Conservation (phyloP, 805 yeast genomes). For the Pichia heedii region DNA sequence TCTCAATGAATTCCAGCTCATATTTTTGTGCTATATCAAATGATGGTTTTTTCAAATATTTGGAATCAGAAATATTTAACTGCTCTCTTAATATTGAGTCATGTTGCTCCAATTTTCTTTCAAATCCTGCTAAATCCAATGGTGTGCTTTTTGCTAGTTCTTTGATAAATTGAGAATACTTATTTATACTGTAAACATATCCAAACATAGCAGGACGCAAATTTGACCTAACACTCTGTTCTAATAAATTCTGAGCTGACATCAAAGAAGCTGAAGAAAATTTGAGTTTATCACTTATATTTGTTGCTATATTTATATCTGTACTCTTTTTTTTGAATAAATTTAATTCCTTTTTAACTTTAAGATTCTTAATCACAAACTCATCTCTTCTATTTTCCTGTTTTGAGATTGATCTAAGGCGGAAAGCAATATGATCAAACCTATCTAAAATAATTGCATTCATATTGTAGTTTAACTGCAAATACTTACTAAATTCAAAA, state of each 20-base stretch:
- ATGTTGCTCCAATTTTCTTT: neutral
- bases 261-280: too few species aligned
- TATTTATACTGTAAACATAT: neutral
- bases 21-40: neutral
- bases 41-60: neutral
- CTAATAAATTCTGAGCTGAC: neutral
- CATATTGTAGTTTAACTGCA: neutral
- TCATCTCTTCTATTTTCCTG: conserved; percentile 1
- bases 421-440: neutral
- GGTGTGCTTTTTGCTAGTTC: too few species aligned
- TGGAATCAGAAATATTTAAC: neutral
- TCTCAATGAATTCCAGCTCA: neutral
- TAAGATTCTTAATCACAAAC: neutral
- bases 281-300: too few species aligned
- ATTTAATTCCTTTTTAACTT: neutral
- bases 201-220: neutral
- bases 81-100: neutral
- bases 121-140: too few species aligned
- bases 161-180: too few species aligned
- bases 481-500: conserved; percentile 4
- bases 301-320: neutral
- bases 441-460: neutral
- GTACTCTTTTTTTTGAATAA: conserved; percentile 2
- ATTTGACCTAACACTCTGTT: neutral
- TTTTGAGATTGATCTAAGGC: neutral